Evolutionary conservation across 805 yeast species (phyloP).

Genomic region (Starmerella kuoi): DNA sequence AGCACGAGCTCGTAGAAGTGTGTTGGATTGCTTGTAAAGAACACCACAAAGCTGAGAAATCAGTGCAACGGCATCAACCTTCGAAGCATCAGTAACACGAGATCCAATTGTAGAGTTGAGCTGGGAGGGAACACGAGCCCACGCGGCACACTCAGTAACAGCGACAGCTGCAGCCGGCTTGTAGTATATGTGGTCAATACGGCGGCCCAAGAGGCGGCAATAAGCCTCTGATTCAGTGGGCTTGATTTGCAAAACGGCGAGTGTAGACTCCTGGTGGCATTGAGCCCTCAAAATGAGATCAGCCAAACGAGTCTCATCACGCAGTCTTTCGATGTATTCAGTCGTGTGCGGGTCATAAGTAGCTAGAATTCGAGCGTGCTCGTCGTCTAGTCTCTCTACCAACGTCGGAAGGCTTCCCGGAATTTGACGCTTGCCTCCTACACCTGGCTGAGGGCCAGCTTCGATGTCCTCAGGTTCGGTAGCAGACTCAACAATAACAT

Average conservation of each 20-base stretch:
- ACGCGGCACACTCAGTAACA: constrained; percentile 60
- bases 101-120: constrained; percentile 31
- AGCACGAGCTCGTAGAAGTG: constrained; percentile 67
- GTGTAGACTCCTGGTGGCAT: constrained; percentile 59
- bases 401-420: constrained; percentile 77
- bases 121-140: constrained; percentile 41
- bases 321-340: constrained; percentile 81
- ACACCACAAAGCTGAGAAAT: constrained; percentile 54
- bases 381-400: constrained; percentile 91
- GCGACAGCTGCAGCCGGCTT: constrained; percentile 68
- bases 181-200: constrained; percentile 87
- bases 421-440: constrained; percentile 57
- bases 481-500: constrained; percentile 69
- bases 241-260: constrained; percentile 12
- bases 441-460: constrained; percentile 45
- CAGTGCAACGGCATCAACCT: constrained; percentile 33
- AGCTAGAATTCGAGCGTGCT: constrained; percentile 76
- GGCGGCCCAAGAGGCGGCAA: constrained; percentile 60
- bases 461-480: constrained; percentile 67
- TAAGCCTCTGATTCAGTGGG: constrained; percentile 33
- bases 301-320: constrained; percentile 73
- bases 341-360: constrained; percentile 88
- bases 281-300: constrained; percentile 71
- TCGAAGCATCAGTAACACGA: constrained; percentile 31
- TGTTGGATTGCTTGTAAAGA: constrained; percentile 54